A percentile compares a stretch with the other conserved stretches of the same genome.
phyloP scores from a whole-genome alignment of 805 yeast genomes.

The Lipomyces oligophaga region DNA sequence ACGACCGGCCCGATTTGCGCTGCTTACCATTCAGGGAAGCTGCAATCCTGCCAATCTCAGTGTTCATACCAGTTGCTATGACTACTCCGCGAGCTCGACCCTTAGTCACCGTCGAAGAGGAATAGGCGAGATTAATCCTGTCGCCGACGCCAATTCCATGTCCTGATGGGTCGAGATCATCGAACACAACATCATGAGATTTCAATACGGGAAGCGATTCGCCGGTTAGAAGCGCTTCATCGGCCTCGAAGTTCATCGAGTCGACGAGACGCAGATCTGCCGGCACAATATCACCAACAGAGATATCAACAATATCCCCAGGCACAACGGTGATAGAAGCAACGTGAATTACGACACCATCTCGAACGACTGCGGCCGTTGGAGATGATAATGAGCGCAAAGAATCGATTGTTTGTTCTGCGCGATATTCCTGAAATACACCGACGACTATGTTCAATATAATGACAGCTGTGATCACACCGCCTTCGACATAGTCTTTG shows the following conservation, averaged over 20 bases:
- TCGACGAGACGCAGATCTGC: constrained; percentile 64
- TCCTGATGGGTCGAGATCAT: constrained; percentile 42
- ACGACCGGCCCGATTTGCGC: constrained; percentile 21
- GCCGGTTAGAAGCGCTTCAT: constrained; percentile 64
- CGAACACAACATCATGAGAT: constrained; percentile 44
- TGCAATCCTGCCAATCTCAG: constrained; percentile 76
- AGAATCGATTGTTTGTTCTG: constrained; percentile 77
- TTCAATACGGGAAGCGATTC: constrained; percentile 65
- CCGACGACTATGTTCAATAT: constrained; percentile 63
- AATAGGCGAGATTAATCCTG: constrained; percentile 64
- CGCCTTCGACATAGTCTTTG: constrained; percentile 77
- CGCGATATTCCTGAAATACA: constrained; percentile 64
- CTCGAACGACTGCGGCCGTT: constrained; percentile 61
- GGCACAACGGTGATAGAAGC: constrained; percentile 66
- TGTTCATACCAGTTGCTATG: constrained; percentile 61
- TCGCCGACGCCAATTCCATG: too few relatives aligned
- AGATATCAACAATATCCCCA: constrained; percentile 62
- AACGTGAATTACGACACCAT: constrained; percentile 54
- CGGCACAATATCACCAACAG: constrained; percentile 72
- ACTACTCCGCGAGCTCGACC: constrained; percentile 73
- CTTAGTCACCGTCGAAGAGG: constrained; percentile 65
- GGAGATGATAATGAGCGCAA: constrained; percentile 65
- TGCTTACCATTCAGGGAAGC: constrained; percentile 22
- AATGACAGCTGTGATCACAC: constrained; percentile 70
- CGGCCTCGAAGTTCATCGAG: constrained; percentile 63